Evolutionary conservation across 2,329 filamentous ascomycete species (phyloP), one percentile per base, ranked within the genome.

Genomic region (Emmonsiellopsis sp.): DNA sequence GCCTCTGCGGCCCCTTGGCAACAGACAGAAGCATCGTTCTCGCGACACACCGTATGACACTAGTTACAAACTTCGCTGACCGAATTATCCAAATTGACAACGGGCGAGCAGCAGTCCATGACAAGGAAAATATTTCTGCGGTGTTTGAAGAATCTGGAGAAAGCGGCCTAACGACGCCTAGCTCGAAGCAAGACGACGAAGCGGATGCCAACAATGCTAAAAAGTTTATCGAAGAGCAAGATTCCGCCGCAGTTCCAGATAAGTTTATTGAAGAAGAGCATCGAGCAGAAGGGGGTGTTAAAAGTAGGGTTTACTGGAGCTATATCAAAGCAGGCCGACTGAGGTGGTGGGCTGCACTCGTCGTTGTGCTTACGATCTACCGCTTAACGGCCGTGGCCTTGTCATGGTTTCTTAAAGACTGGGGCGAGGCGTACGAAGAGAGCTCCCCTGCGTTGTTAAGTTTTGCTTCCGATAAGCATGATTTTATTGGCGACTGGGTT

Each of bases 321-420:
- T 95, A 95, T 60, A 83, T 95, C 70, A 86, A 83, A 67, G 88
- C 89, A 5, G 90, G 90, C 2, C 85, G 82, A 10, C 74, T 91
- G 44, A 76, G 75, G 53, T 89, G 84, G 75, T 95, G 90, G 90
- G 66, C 72, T 2, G 62, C 82, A 1, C 76, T 91, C 2, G 73
- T 92, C 2, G 35, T 81, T 1, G 73, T 84, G 10, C 81, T 91
- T 55, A 68, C 79, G 5, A 41, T 83, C 0, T 88, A 83, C 61
- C 83, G 90, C 6, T 63, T 83, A 10, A 71, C 81, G 15, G 79
- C 84, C 38, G 75, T 94, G 40, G 78, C 77, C 1, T 81, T 89
- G 62, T 84, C 81, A 1, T 92, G 89, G 79, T 91, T 93, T 44
- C 76, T 95, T 52, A 94, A 95, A 65, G 79, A 85, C 30, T 95